phyloP scores from a whole-genome alignment of 2,329 filamentous ascomycete species.

The Trichoderma simmonsii region DNA sequence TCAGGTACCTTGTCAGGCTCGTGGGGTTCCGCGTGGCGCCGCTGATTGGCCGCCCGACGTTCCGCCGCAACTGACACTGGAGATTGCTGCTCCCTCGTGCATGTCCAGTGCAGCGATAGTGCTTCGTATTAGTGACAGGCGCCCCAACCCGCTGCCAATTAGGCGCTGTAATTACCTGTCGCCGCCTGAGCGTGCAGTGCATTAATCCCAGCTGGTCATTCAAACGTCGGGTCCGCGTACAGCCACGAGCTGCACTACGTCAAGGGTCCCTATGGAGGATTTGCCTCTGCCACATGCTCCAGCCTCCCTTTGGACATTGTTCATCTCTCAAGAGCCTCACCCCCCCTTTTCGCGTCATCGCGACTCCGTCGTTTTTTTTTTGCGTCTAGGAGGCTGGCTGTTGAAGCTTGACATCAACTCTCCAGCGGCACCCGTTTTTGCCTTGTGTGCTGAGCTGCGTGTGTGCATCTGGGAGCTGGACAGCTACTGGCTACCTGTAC shows the following conservation, averaged over 20 bases:
- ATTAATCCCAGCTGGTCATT: background rate
- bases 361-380: background rate
- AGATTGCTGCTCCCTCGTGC: background rate
- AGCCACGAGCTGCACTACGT: slow-evolving; percentile 16
- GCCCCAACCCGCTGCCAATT: background rate
- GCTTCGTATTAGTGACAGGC: background rate
- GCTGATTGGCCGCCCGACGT: slow-evolving; percentile 28
- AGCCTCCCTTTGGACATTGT: slow-evolving; percentile 12
- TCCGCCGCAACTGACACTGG: background rate
- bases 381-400: background rate
- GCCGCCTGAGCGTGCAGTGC: background rate
- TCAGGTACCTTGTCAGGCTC: slow-evolving; percentile 20
- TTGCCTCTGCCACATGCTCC: slow-evolving; percentile 11
- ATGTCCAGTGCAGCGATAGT: background rate
- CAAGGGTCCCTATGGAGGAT: slow-evolving; percentile 4
- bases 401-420: background rate
- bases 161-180: background rate
- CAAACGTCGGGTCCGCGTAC: background rate
- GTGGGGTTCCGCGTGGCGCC: slow-evolving; percentile 22
- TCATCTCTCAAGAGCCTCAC: background rate
- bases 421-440: background rate
- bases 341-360: slow-evolving; percentile 5
- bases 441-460: slow-evolving; percentile 10
- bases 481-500: slow-evolving; percentile 23
- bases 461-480: slow-evolving; percentile 24